A percentile compares a stretch with the other conserved stretches of the same genome.
These are phyloP conservation scores for Ascochyta pisi DNA, from an alignment of 2,329 filamentous ascomycete genomes.

Conservation along the genomic window DNA sequence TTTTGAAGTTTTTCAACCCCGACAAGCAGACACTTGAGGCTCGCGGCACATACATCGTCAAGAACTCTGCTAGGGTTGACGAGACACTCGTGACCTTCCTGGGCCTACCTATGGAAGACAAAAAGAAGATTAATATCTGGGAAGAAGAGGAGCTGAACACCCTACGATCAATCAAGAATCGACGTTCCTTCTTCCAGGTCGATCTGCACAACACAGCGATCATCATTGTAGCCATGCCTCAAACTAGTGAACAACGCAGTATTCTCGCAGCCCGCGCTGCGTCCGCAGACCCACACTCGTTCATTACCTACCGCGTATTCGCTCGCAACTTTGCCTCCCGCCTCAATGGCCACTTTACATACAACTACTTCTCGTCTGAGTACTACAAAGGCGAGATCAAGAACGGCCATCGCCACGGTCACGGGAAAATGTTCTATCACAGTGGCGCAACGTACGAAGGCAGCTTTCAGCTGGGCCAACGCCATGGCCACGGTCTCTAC, in stretches of 20 bases:
- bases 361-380: slow-evolving; percentile 62
- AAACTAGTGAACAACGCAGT: slow-evolving; percentile 38
- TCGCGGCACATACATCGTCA: slow-evolving; percentile 42
- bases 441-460: slow-evolving; percentile 64
- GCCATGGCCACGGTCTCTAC: slow-evolving; percentile 64
- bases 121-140: slow-evolving; percentile 57
- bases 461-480: slow-evolving; percentile 59
- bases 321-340: slow-evolving; percentile 54
- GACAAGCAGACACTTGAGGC: slow-evolving; percentile 44
- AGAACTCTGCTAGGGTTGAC: slow-evolving; percentile 44
- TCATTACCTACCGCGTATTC: slow-evolving; percentile 52
- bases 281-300: slow-evolving; percentile 48
- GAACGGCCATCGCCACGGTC: slow-evolving; percentile 59
- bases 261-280: slow-evolving; percentile 41
- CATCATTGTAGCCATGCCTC: slow-evolving; percentile 41
- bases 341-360: slow-evolving; percentile 55
- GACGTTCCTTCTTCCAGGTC: slow-evolving; percentile 43
- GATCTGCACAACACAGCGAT: slow-evolving; percentile 43
- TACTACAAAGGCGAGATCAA: slow-evolving; percentile 62
- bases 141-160: slow-evolving; percentile 53
- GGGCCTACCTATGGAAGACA: slow-evolving; percentile 38
- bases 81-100: slow-evolving; percentile 41
- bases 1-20: slow-evolving; percentile 50
- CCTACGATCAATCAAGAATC: slow-evolving; percentile 37
- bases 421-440: slow-evolving; percentile 61